Evolutionary conservation across 495 filamentous ascomycete species (phyloP).

Genomic region (Aspergillus sclerotioniger): DNA sequence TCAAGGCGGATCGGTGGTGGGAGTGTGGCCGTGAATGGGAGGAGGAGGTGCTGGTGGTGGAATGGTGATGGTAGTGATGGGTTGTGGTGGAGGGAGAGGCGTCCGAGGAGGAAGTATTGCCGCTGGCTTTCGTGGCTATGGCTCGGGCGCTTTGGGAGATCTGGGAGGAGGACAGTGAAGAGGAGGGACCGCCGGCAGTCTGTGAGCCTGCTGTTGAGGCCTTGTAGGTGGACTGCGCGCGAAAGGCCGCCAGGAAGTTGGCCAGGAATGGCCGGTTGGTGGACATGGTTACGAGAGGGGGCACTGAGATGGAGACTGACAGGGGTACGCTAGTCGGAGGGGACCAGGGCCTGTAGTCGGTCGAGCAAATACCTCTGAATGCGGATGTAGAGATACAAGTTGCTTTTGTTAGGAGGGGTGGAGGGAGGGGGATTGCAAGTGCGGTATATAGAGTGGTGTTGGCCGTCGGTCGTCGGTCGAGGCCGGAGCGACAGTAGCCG

Average conservation of each 20-base stretch:
- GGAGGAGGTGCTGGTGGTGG: slow-evolving; percentile 19
- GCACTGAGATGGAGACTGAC: background rate
- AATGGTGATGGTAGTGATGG: slow-evolving; percentile 23
- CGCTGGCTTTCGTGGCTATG: slow-evolving; percentile 41
- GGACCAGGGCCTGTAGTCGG: background rate
- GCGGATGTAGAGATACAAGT: too few species aligned
- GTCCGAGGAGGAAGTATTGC: slow-evolving; percentile 6
- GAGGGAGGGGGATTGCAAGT: background rate
- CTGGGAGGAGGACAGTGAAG: slow-evolving; percentile 33
- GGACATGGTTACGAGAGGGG: slow-evolving; percentile 33
- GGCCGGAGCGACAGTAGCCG: background rate
- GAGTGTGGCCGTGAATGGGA: slow-evolving; percentile 22
- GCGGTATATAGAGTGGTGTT: slow-evolving; percentile 2
- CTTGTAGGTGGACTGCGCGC: slow-evolving; percentile 56
- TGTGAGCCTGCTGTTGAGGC: slow-evolving; percentile 32
- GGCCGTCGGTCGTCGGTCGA: background rate
- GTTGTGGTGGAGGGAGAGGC: slow-evolving; percentile 14
- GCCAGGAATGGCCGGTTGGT: slow-evolving; percentile 82
- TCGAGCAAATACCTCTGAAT: background rate
- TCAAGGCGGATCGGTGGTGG: slow-evolving; percentile 23
- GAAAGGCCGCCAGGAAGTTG: slow-evolving; percentile 83
- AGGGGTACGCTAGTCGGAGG: background rate
- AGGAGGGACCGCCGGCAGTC: slow-evolving; percentile 20
- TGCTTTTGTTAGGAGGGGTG: background rate
- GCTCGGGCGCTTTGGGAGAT: slow-evolving; percentile 42